A percentile compares a stretch with the other conserved stretches of the same genome.
Conservation (phyloP, 2,329 filamentous ascomycete species). For the Penicillium sp. region DNA sequence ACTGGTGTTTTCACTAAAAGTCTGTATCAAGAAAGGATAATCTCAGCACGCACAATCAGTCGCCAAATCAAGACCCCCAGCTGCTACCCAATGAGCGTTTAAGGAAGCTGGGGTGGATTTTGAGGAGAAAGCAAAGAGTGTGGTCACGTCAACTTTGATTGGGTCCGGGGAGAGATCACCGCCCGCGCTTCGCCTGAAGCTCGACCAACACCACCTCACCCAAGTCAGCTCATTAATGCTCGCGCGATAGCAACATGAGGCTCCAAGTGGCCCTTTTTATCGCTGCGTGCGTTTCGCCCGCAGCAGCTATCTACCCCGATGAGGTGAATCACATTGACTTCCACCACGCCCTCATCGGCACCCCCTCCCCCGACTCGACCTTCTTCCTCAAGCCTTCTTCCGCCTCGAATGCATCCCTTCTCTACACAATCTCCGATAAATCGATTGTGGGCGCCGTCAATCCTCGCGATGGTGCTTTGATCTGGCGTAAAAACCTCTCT, state of each 20-base stretch:
- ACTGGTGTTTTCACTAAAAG: too few species aligned
- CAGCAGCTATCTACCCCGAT: constrained; percentile 76
- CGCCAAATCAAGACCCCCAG: not conserved
- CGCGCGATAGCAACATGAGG: constrained; percentile 38
- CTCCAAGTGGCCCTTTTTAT: constrained; percentile 41
- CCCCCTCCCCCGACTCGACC: constrained; percentile 77
- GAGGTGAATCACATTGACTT: constrained; percentile 92
- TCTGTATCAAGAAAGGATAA: too few species aligned
- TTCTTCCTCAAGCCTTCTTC: constrained; percentile 90
- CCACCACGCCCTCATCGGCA: constrained; percentile 84
- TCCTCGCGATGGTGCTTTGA: constrained; percentile 75
- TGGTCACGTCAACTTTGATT: not conserved
- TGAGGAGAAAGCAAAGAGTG: too few species aligned
- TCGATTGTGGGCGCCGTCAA: constrained; percentile 84
- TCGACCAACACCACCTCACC: constrained; percentile 18
- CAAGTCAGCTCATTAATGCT: constrained; percentile 31
- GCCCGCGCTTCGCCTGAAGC: constrained; percentile 20
- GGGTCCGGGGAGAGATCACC: constrained; percentile 15
- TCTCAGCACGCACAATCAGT: too few species aligned
- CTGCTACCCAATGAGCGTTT: too few species aligned
- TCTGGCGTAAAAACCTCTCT: constrained; percentile 82
- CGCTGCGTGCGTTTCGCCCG: constrained; percentile 50
- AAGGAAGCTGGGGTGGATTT: too few species aligned
- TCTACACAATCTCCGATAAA: constrained; percentile 88
- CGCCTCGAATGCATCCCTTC: constrained; percentile 79